Evolutionary conservation across 345 rosid species (phyloP), one percentile per base, ranked within the genome.

Genomic region (Crucihimalaya himalaica): DNA sequence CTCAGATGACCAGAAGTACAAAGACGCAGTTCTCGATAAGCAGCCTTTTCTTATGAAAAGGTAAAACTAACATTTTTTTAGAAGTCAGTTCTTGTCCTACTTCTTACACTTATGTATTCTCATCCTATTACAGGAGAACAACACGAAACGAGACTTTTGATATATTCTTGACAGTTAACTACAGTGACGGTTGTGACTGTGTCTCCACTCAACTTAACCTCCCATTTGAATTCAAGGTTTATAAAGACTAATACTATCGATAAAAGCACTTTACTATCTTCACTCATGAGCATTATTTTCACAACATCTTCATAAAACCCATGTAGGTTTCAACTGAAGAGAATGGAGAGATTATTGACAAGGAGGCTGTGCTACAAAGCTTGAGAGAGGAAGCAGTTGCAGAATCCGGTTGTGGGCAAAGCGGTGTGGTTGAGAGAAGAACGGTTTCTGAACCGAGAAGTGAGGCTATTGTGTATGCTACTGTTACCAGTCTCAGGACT

Each of bases 151-250:
- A 84, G 80, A 69, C 79, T 34, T 95, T 95, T 74, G 90, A 87
- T 34, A 89, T 95, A 43, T 62, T 75, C 68, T 74, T 90, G 89
- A 90, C 76, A 63, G 83, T 92, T 66, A 83, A 88, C 80, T 85
- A 92, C 67, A 82, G 79, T 23, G 92, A 90, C 57, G 98, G 92
- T 46, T 95, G 99, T 68, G 97, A 91, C 63, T 90, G 92, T 72
- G 79, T 35, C 52, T 53, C 64, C 82, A 84, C 86, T 70, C 79
- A 85, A 75, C 76, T 92, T 32, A 81, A 54, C 68, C 77, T 95
- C 64, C 93, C 97, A n/a, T 87, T 95, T 73, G 74, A 84, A 68
- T 84, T 80, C 34, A 74, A 85, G 97, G 99, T 95, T 69, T 80
- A 2, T 3, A 16, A 39, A 66, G 45, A 18, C 60, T 48, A 29